These are phyloP conservation scores for Xylariaceae sp. DNA, from an alignment of 2,329 filamentous ascomycete species.

Conservation along the genomic window DNA sequence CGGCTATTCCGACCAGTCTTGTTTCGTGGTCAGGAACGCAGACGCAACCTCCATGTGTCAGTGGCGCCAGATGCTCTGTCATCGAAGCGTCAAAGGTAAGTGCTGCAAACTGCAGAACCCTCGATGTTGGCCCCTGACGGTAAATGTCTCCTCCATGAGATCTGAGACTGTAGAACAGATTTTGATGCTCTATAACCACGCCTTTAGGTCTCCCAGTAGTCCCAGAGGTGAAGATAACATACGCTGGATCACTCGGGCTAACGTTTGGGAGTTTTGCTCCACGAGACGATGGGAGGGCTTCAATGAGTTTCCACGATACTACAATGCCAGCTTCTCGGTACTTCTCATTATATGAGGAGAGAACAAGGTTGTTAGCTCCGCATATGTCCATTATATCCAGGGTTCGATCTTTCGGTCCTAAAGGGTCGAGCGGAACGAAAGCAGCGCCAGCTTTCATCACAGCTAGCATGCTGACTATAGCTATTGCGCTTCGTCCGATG, in stretches of 20 bases:
- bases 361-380: conserved; percentile 11
- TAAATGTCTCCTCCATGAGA: background rate
- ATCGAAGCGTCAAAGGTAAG: conserved; percentile 49
- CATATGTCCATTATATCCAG: background rate
- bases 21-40: conserved; percentile 48
- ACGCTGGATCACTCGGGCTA: conserved; percentile 13
- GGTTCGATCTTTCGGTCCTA: conserved; percentile 27
- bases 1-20: conserved; percentile 43
- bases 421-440: conserved; percentile 36
- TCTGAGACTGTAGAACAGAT: background rate
- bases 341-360: conserved; percentile 13
- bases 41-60: conserved; percentile 46
- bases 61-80: conserved; percentile 46
- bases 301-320: background rate
- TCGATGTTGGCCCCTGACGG: conserved; percentile 17
- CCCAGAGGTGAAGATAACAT: conserved; percentile 56
- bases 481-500: conserved; percentile 7
- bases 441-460: conserved; percentile 38
- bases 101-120: conserved; percentile 32
- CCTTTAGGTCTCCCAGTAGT: conserved; percentile 57
- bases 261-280: background rate
- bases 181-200: conserved; percentile 43
- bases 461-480: conserved; percentile 31
- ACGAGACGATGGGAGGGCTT: background rate
- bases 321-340: background rate